Conservation (phyloP, 148 eudicot genomes). For the Chenopodium suecicum region DNA sequence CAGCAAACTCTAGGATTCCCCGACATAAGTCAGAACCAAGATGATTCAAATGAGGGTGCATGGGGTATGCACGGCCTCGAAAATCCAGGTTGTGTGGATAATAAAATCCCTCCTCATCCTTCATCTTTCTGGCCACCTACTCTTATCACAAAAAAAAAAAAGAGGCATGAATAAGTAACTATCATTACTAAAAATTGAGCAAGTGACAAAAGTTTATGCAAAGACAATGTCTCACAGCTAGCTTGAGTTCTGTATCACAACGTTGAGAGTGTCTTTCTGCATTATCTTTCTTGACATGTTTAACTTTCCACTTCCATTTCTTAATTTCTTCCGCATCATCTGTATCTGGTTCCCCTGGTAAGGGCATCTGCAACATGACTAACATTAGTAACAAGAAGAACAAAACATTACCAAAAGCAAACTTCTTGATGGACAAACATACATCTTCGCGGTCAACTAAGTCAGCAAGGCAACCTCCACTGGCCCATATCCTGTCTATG, state of each 20-base stretch:
- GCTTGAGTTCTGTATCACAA: slow-evolving; percentile 86
- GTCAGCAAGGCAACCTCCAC: slow-evolving; percentile 76
- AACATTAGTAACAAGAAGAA: slow-evolving; percentile 3
- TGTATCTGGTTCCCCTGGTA: slow-evolving; percentile 81
- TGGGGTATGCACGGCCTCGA: slow-evolving; percentile 98
- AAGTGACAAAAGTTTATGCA: neutral
- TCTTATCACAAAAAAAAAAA: slow-evolving; percentile 3
- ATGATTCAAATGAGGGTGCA: slow-evolving; percentile 94
- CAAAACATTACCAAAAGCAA: slow-evolving; percentile 1
- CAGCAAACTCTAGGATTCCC: slow-evolving; percentile 84
- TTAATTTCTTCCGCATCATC: slow-evolving; percentile 59
- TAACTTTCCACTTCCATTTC: slow-evolving; percentile 90
- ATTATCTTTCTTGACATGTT: slow-evolving; percentile 60
- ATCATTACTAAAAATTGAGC: slow-evolving; percentile 3
- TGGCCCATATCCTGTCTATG: slow-evolving; percentile 87
- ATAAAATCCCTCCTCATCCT: slow-evolving; percentile 82
- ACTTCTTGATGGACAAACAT: slow-evolving; percentile 21
- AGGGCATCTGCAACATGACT: slow-evolving; percentile 42
- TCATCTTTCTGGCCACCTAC: slow-evolving; percentile 91
- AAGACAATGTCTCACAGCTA: slow-evolving; percentile 64
- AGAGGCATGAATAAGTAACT: neutral
- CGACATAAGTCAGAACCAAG: slow-evolving; percentile 95
- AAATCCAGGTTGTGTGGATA: slow-evolving; percentile 95
- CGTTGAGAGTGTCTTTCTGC: slow-evolving; percentile 86
- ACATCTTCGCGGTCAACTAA: slow-evolving; percentile 90